These are phyloP conservation scores for Hymenoscyphus occultus DNA, from an alignment of 2,329 filamentous ascomycete species.

Conservation along the genomic window DNA sequence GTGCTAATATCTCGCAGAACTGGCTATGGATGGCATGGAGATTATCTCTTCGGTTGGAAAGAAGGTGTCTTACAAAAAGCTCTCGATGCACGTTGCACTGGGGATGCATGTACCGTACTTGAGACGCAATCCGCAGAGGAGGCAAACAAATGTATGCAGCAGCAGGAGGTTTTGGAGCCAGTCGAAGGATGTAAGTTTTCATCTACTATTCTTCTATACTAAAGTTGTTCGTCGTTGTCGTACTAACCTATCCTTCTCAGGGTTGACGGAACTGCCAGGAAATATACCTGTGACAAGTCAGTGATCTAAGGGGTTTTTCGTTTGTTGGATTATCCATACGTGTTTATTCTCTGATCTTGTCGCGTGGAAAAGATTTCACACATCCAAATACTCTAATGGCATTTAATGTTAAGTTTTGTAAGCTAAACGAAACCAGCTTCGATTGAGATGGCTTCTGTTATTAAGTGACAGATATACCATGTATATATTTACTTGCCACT, in stretches of 20 bases:
- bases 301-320: not conserved
- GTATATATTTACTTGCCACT: too few species aligned
- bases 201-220: not conserved
- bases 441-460: too few species aligned
- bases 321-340: not conserved
- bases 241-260: conserved; percentile 10
- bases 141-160: conserved; percentile 46
- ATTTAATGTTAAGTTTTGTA: too few species aligned
- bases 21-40: conserved; percentile 53
- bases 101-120: conserved; percentile 58
- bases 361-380: too few species aligned
- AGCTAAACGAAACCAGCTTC: too few species aligned
- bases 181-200: conserved; percentile 46
- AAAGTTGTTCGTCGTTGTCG: conserved; percentile 5
- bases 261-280: conserved; percentile 15
- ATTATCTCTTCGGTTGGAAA: conserved; percentile 61
- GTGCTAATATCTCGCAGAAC: conserved; percentile 28
- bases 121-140: conserved; percentile 43
- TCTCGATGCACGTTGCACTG: conserved; percentile 62
- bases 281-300: conserved; percentile 11
- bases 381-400: too few species aligned
- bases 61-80: conserved; percentile 46
- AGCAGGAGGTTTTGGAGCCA: conserved; percentile 47
- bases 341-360: too few species aligned
- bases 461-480: too few species aligned